phyloP scores from a whole-genome alignment of 352 stramenopile genomes.

The Aphanomyces invadans region DNA sequence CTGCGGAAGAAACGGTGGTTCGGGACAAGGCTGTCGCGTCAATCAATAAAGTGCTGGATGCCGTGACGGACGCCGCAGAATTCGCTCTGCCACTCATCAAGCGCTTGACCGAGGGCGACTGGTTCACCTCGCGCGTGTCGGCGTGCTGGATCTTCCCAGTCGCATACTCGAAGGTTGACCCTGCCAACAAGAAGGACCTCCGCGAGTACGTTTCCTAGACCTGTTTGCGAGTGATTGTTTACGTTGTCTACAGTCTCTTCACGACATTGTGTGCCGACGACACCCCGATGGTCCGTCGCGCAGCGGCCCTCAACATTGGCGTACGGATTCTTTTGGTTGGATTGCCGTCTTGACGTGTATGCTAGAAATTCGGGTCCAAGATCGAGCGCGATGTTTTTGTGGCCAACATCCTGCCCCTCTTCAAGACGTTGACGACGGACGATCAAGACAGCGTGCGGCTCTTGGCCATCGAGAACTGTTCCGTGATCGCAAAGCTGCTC shows the following conservation, averaged over 20 bases:
- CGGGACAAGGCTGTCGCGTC: slow-evolving; percentile 74
- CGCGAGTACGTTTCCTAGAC: slow-evolving; percentile 52
- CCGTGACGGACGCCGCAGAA: slow-evolving; percentile 52
- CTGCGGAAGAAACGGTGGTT: slow-evolving; percentile 92
- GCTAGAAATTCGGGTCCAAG: slow-evolving; percentile 54
- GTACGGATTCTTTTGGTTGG: slow-evolving; percentile 27
- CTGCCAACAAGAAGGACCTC: slow-evolving; percentile 66
- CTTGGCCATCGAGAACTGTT: slow-evolving; percentile 84
- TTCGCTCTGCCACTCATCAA: slow-evolving; percentile 69
- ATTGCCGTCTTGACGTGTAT: not conserved
- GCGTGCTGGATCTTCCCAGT: slow-evolving; percentile 76
- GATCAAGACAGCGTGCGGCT: slow-evolving; percentile 93
- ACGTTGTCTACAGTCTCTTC: slow-evolving; percentile 45
- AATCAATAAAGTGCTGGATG: slow-evolving; percentile 60
- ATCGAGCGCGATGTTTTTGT: slow-evolving; percentile 72
- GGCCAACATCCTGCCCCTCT: slow-evolving; percentile 68
- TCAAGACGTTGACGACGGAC: slow-evolving; percentile 84
- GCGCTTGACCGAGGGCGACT: slow-evolving; percentile 74
- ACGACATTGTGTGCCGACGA: slow-evolving; percentile 77
- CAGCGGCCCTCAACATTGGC: slow-evolving; percentile 68
- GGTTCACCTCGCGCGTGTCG: slow-evolving; percentile 84
- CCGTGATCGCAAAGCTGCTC: slow-evolving; percentile 63
- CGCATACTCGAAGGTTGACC: slow-evolving; percentile 59
- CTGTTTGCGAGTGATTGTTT: not conserved
- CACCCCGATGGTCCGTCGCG: slow-evolving; percentile 81